Conservation (phyloP, 78 protist species). For the Tieghemostelium lacteum region DNA sequence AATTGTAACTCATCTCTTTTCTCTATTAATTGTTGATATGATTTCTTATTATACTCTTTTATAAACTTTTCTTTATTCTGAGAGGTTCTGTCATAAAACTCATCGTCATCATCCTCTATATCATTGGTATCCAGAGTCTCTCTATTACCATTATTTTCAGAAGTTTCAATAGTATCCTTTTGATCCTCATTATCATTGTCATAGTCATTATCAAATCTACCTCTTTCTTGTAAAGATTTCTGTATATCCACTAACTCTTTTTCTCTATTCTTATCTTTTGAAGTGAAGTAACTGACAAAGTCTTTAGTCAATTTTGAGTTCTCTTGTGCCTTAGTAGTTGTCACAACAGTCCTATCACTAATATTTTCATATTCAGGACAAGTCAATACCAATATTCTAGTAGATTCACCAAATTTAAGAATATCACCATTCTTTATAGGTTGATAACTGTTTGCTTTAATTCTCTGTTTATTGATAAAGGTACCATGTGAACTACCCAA, state of each 20-base stretch:
- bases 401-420: slow-evolving; percentile 77
- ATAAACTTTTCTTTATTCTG: slow-evolving; percentile 19
- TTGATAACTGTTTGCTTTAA: slow-evolving; percentile 13
- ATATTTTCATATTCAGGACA: not conserved
- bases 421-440: slow-evolving; percentile 59
- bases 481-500: slow-evolving; percentile 72
- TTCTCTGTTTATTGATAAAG: slow-evolving; percentile 60
- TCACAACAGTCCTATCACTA: not conserved
- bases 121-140: not conserved
- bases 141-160: too few relatives aligned
- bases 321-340: not conserved
- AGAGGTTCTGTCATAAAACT: slow-evolving; percentile 57
- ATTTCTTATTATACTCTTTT: not conserved
- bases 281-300: not conserved
- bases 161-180: not conserved
- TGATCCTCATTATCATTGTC: slow-evolving; percentile 18
- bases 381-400: slow-evolving; percentile 49
- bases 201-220: slow-evolving; percentile 11
- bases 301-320: not conserved
- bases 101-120: slow-evolving; percentile 19
- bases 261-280: not conserved
- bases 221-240: not conserved
- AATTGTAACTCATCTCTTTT: slow-evolving; percentile 1
- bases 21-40: not conserved
- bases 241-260: not conserved